A percentile compares a stretch with the other conserved stretches of the same genome.
phyloP scores from a whole-genome alignment of 306 rosid genomes.

The Trichosanthes cucumerina region DNA sequence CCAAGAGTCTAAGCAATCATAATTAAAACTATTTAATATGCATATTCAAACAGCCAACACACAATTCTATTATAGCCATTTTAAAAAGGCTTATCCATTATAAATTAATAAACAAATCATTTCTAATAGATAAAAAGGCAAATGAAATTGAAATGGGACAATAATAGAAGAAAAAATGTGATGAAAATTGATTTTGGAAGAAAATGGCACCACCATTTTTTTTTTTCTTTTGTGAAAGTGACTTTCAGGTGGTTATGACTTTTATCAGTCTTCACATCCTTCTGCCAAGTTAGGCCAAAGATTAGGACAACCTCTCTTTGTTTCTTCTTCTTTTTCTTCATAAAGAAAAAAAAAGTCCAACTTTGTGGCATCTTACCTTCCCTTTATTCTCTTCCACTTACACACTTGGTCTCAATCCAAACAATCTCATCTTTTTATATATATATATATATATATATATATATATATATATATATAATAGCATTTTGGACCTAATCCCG shows the following conservation, averaged over 20 bases:
- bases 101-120: neutral
- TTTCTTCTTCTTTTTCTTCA: neutral
- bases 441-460: too few species aligned
- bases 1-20: too few species aligned
- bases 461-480: too few species aligned
- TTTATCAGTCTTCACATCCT: neutral
- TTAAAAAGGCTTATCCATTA: neutral
- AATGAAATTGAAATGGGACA: neutral
- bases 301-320: neutral
- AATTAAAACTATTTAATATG: too few species aligned
- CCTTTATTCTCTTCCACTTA: neutral
- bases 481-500: too few species aligned
- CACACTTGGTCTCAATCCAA: neutral
- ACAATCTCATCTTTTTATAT: neutral
- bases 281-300: neutral
- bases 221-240: neutral
- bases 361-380: neutral
- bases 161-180: neutral
- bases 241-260: neutral
- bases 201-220: neutral
- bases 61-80: too few species aligned
- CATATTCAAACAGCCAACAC: too few species aligned
- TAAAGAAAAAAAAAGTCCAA: neutral
- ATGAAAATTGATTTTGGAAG: neutral
- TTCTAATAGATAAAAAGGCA: neutral